Base-by-base conservation (phyloP, 1,284 basidiomycete genomes). In the Coriolopsis trogii region DNA sequence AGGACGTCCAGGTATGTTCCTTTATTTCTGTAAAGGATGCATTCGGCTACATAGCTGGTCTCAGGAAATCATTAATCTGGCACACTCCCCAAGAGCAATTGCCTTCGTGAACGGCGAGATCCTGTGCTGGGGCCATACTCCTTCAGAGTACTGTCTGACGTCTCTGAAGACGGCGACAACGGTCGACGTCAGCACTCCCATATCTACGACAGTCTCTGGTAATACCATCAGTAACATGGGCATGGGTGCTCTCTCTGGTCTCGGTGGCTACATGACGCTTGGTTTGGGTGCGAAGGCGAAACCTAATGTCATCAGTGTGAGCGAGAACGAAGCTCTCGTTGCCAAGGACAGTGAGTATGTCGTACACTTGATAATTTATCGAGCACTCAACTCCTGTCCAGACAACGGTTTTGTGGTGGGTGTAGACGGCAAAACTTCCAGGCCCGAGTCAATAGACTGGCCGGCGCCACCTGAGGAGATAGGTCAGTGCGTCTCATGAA, bases 241-340 rank as follows among this genome's bases (percentile, higher is more conserved):
- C 24, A 88, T 85, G 75, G 84, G 84, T 25, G 86, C 91, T 0
- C 75, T 95, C 29, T 84, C 82, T 9, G 91, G 92, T 1, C 71
- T 95, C 15, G 88, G 91, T 9, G 92, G 92, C 10, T 95, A 96
- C 65, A 93, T 97, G 83, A 91, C 89, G 10, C 72, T 95, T 31
- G 89, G 89, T 0, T 70, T 90, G 16, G 89, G 89, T 3, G 78
- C 82, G 9, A 91, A 86, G 64, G 78, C 81, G 4, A 91, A 87
- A 58, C 86, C 92, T 3, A 77, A 75, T 5, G 75, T 86, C 3
- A 75, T 85, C 2, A 79, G 76, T 15, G 73, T 90, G 23, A 78
- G 76, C 30, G 85, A 87, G 2, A 79, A 77, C 0, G 89, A 95
- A 65, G 82, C 84, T 1, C 69, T 95, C 7, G 79, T 95, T 28